These are phyloP conservation scores for Cladosporium sp. DNA, from an alignment of 2,329 filamentous ascomycete genomes.

Conservation along the genomic window DNA sequence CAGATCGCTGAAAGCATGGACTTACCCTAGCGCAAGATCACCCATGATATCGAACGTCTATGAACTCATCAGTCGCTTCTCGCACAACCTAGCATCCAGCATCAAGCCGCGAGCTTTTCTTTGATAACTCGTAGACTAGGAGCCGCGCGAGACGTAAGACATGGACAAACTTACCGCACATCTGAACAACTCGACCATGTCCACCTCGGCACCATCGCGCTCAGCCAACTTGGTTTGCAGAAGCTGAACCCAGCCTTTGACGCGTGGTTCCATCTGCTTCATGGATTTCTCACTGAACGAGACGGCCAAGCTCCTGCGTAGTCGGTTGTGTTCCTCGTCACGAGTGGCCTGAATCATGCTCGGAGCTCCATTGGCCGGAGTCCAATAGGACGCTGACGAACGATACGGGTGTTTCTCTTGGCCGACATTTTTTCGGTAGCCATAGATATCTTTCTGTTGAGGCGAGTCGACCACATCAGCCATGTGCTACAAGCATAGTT, in stretches of 20 bases:
- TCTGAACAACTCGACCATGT: slow-evolving; percentile 36
- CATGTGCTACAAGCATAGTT: not conserved
- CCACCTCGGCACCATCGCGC: slow-evolving; percentile 23
- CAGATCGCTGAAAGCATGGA: not conserved
- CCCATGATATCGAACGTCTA: slow-evolving; percentile 32
- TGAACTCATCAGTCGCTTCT: not conserved
- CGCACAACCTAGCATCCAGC: not conserved
- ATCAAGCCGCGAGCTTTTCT: not conserved
- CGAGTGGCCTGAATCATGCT: slow-evolving; percentile 22
- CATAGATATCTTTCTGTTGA: slow-evolving; percentile 29
- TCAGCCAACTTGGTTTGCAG: slow-evolving; percentile 26
- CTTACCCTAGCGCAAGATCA: slow-evolving; percentile 30
- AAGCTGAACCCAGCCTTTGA: slow-evolving; percentile 30
- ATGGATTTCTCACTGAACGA: slow-evolving; percentile 34
- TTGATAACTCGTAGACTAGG: not conserved
- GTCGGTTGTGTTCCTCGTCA: not conserved
- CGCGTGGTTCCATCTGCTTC: slow-evolving; percentile 32
- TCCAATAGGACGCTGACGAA: slow-evolving; percentile 20
- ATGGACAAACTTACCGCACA: slow-evolving; percentile 22
- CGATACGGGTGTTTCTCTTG: not conserved
- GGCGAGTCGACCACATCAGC: not conserved
- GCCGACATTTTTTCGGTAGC: slow-evolving; percentile 21
- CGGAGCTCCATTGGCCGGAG: slow-evolving; percentile 25
- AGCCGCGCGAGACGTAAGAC: too few species aligned
- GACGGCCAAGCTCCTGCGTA: slow-evolving; percentile 22